These are phyloP conservation scores for Phaeosphaeriaceae sp. DNA, from an alignment of 2,329 filamentous ascomycete species.

Conservation along the genomic window DNA sequence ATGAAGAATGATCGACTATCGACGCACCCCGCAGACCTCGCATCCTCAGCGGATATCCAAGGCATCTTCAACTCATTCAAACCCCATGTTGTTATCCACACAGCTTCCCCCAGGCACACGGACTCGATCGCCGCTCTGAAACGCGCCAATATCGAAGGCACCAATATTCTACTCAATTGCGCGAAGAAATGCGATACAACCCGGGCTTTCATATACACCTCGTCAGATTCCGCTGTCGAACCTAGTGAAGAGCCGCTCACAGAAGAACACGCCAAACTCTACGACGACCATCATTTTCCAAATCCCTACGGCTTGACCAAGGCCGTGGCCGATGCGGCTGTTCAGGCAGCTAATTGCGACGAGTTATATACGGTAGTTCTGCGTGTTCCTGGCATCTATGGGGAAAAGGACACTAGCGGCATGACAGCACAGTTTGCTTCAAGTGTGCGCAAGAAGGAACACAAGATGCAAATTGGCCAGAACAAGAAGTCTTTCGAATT, in stretches of 20 bases:
- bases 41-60: conserved; percentile 44
- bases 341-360: conserved; percentile 27
- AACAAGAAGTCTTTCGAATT: conserved; percentile 58
- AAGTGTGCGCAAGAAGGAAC: conserved; percentile 50
- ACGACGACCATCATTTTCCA: conserved; percentile 5
- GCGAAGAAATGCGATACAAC: conserved; percentile 43
- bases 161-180: conserved; percentile 51
- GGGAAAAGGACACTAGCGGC: conserved; percentile 49
- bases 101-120: conserved; percentile 51
- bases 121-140: too few relatives aligned
- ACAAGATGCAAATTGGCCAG: conserved; percentile 54
- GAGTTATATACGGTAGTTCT: conserved; percentile 53
- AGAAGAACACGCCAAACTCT: conserved; percentile 20
- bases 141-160: conserved; percentile 56
- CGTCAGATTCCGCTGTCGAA: conserved; percentile 17
- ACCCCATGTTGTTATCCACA: conserved; percentile 56
- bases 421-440: conserved; percentile 46
- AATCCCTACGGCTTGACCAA: conserved; percentile 28
- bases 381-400: conserved; percentile 54
- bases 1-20: conserved; percentile 45
- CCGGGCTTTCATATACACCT: conserved; percentile 56
- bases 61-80: conserved; percentile 48
- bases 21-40: conserved; percentile 48
- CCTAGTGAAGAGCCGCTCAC: conserved; percentile 8
- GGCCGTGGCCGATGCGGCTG: conserved; percentile 22